A percentile compares a stretch with the other conserved stretches of the same genome.
Conservation (phyloP, 257 asterid species). For the Plectranthus barbatus region DNA sequence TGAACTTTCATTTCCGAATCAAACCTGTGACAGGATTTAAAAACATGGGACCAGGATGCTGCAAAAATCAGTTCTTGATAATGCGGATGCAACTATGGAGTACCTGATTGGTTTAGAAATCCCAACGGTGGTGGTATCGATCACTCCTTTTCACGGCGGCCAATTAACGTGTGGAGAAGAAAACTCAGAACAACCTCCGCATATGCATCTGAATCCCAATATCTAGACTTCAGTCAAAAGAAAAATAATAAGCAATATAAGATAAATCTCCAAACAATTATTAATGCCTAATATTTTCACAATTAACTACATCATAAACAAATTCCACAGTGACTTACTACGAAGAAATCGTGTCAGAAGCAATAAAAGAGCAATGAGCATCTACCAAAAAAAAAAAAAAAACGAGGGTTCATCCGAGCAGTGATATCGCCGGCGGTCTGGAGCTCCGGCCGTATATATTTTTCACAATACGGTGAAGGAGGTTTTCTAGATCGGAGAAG, state of each 20-base stretch:
- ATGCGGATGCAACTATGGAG: neutral
- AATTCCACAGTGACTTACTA: neutral
- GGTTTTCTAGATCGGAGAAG: conserved; percentile 5
- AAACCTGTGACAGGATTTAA: neutral
- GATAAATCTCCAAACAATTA: neutral
- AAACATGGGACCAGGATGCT: neutral
- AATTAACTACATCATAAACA: neutral
- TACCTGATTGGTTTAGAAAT: too few species aligned
- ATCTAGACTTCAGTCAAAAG: neutral
- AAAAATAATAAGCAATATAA: neutral
- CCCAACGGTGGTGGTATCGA: too few species aligned
- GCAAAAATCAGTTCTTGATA: neutral
- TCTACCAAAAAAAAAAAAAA: conserved; percentile 10
- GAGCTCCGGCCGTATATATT: conserved; percentile 32
- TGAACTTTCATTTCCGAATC: conserved; percentile 20
- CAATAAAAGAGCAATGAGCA: neutral
- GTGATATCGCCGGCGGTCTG: conserved; percentile 62
- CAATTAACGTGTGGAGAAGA: too few species aligned
- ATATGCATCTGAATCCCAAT: neutral
- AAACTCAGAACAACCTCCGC: neutral
- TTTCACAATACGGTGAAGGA: conserved; percentile 29
- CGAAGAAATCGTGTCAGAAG: conserved; percentile 3
- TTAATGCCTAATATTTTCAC: neutral
- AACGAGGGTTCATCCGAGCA: conserved; percentile 8
- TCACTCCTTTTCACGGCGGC: too few species aligned